A percentile compares a stretch with the other conserved stretches of the same genome.
phyloP scores from a whole-genome alignment of 192 early-diverging fungal genomes.

The Coemansia sp. region DNA sequence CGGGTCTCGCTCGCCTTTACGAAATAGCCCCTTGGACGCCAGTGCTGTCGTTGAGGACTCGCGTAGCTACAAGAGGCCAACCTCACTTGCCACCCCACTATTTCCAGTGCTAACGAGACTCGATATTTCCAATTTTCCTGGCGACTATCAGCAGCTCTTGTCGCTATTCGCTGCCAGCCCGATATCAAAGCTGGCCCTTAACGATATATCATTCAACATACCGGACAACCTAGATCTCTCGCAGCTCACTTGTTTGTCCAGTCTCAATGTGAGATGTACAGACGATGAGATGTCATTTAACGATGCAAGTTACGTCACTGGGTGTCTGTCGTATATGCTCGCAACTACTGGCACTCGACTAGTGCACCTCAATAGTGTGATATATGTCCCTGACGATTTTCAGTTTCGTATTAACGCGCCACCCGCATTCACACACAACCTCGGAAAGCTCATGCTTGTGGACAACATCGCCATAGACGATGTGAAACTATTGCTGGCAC shows the following conservation, averaged over 20 bases:
- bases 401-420: no score
- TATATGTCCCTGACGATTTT: no score
- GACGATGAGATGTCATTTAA: no score
- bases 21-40: no score
- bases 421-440: background rate
- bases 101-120: background rate
- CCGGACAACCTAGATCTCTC: background rate
- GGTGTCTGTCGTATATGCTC: background rate
- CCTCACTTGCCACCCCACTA: background rate
- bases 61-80: background rate
- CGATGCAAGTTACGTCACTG: no score
- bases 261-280: background rate
- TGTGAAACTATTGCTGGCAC: background rate
- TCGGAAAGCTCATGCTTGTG: background rate
- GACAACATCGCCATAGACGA: background rate
- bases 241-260: background rate
- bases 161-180: no score
- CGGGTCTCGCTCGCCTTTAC: no score
- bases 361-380: background rate
- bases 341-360: background rate
- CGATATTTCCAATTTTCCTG: background rate
- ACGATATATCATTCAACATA: background rate
- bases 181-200: background rate
- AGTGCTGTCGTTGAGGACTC: background rate
- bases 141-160: background rate